Conservation (phyloP, 108 stramenopile species). For the Seminavis robusta region DNA sequence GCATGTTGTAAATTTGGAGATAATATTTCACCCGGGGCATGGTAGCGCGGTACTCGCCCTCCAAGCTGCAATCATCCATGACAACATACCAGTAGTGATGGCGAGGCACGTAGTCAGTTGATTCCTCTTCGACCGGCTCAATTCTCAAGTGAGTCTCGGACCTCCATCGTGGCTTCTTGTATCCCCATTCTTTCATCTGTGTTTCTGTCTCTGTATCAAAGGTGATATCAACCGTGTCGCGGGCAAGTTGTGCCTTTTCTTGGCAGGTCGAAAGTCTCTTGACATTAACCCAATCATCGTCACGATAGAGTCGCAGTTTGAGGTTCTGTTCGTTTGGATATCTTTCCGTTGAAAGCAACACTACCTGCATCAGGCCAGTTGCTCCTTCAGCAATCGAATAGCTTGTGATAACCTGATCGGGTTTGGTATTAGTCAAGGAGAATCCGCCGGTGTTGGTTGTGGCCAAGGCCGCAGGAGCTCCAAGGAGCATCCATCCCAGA, state of each 20-base stretch:
- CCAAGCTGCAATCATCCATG: slow-evolving; percentile 76
- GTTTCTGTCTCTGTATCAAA: slow-evolving; percentile 40
- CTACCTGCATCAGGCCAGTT: too few species aligned
- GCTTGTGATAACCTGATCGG: too few species aligned
- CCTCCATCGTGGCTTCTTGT: slow-evolving; percentile 22
- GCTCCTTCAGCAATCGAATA: too few species aligned
- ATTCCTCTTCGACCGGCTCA: too few species aligned
- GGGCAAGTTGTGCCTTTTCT: slow-evolving; percentile 44
- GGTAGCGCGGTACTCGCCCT: slow-evolving; percentile 41
- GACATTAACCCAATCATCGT: slow-evolving; percentile 61
- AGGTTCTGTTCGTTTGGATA: slow-evolving; percentile 55
- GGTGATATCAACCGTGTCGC: slow-evolving; percentile 16
- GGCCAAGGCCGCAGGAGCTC: too few species aligned
- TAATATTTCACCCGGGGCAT: slow-evolving; percentile 55
- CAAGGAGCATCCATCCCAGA: too few species aligned
- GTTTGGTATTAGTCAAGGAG: too few species aligned
- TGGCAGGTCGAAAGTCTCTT: slow-evolving; percentile 50
- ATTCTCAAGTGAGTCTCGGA: too few species aligned
- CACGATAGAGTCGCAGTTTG: slow-evolving; percentile 47
- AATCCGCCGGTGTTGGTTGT: too few species aligned
- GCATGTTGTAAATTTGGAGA: slow-evolving; percentile 33
- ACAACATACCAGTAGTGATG: slow-evolving; percentile 70
- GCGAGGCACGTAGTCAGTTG: too few species aligned
- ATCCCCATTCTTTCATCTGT: slow-evolving; percentile 22
- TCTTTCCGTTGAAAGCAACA: too few species aligned